Percentiles rank a stretch among this genome's conserved stretches.
These are phyloP conservation scores for Alternaria gaisen DNA, from an alignment of 2,329 filamentous ascomycete genomes.

Conservation along the genomic window DNA sequence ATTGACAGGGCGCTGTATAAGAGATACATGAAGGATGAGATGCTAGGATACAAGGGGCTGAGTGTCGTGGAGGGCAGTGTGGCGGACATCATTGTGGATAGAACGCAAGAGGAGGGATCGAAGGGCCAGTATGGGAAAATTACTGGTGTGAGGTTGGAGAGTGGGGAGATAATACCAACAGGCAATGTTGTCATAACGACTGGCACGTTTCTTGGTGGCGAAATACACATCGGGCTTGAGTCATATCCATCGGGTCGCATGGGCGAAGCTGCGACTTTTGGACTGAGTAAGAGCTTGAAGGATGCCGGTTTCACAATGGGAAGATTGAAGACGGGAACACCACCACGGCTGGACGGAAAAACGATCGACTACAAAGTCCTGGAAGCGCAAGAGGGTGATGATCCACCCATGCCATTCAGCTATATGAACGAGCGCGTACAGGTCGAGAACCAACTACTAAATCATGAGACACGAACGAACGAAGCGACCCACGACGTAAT, in stretches of 20 bases:
- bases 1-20: constrained; percentile 92
- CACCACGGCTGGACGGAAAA: constrained; percentile 81
- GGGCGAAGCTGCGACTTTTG: constrained; percentile 92
- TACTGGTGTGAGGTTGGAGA: constrained; percentile 84
- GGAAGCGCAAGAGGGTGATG: constrained; percentile 79
- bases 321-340: constrained; percentile 93
- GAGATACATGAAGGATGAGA: constrained; percentile 87
- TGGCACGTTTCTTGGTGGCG: constrained; percentile 91
- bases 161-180: constrained; percentile 82
- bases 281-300: constrained; percentile 86
- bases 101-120: constrained; percentile 57
- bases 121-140: constrained; percentile 73
- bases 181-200: constrained; percentile 92
- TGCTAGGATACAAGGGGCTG: constrained; percentile 79
- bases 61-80: constrained; percentile 86
- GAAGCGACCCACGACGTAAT: constrained; percentile 82
- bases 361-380: constrained; percentile 82
- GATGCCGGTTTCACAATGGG: constrained; percentile 91
- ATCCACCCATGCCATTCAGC: constrained; percentile 89
- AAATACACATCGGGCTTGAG: constrained; percentile 93
- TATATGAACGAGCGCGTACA: constrained; percentile 83
- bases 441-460: constrained; percentile 83
- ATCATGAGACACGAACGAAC: constrained; percentile 89
- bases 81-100: constrained; percentile 84
- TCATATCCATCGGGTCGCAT: constrained; percentile 87